phyloP scores from a whole-genome alignment of 1,284 basidiomycete genomes.

The Chondrostereum purpureum region DNA sequence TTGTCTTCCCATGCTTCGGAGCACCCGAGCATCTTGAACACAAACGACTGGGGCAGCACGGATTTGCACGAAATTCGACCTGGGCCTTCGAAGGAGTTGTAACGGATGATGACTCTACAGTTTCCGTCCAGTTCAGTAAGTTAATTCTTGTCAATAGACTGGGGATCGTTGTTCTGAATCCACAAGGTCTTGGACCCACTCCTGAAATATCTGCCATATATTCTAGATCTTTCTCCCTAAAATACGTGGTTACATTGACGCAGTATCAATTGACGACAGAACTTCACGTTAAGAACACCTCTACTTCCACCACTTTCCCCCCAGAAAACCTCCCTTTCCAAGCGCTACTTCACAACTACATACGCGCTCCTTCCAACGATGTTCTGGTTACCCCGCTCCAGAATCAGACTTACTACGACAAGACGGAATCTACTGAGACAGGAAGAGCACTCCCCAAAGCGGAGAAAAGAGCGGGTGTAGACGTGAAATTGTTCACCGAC shows the following conservation, averaged over 20 bases:
- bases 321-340: slow-evolving; percentile 68
- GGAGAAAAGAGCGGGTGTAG: slow-evolving; percentile 55
- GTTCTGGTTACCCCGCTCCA: slow-evolving; percentile 57
- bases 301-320: slow-evolving; percentile 27
- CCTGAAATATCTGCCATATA: slow-evolving; percentile 52
- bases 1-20: slow-evolving; percentile 79
- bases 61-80: slow-evolving; percentile 69
- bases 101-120: slow-evolving; percentile 63
- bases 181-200: slow-evolving; percentile 55
- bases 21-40: slow-evolving; percentile 70
- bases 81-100: slow-evolving; percentile 68
- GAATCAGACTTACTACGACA: slow-evolving; percentile 68
- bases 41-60: slow-evolving; percentile 71
- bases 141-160: slow-evolving; percentile 9
- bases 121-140: slow-evolving; percentile 71
- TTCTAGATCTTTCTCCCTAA: slow-evolving; percentile 58
- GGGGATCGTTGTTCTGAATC: neutral
- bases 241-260: slow-evolving; percentile 73
- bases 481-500: slow-evolving; percentile 63
- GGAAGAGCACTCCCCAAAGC: slow-evolving; percentile 45
- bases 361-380: slow-evolving; percentile 57
- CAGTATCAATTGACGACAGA: slow-evolving; percentile 73
- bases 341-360: slow-evolving; percentile 82
- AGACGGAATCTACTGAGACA: slow-evolving; percentile 56
- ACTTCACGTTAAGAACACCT: slow-evolving; percentile 72